A percentile compares a stretch with the other conserved stretches of the same genome.
These are phyloP conservation scores for Talaromyces wortmannii DNA, from an alignment of 495 filamentous ascomycete species.

Conservation along the genomic window DNA sequence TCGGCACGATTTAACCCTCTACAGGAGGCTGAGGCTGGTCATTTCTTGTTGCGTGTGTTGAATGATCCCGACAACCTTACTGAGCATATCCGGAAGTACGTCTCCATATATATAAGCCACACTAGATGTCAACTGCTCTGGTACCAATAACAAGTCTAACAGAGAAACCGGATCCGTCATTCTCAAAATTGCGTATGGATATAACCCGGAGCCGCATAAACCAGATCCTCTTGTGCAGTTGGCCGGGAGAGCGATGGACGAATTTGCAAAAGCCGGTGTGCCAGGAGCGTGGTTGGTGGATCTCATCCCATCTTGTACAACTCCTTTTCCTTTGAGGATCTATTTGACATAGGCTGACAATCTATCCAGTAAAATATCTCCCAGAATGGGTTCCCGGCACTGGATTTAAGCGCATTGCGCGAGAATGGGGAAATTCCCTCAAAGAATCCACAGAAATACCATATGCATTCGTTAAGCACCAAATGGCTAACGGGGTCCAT, in stretches of 20 bases:
- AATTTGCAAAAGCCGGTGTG: conserved; percentile 26
- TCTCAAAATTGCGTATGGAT: conserved; percentile 42
- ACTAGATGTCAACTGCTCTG: background rate
- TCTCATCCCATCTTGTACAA: conserved; percentile 20
- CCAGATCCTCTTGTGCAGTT: conserved; percentile 36
- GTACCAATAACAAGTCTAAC: background rate
- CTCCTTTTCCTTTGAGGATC: background rate
- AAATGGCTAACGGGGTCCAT: conserved; percentile 21
- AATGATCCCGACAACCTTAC: conserved; percentile 24
- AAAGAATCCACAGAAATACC: conserved; percentile 14
- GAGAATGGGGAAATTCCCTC: conserved; percentile 17
- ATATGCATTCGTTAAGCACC: conserved; percentile 31
- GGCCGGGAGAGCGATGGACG: conserved; percentile 24
- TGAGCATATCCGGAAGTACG: conserved; percentile 34
- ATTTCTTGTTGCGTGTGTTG: conserved; percentile 35
- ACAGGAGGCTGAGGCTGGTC: conserved; percentile 31
- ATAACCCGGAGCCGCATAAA: conserved; percentile 31
- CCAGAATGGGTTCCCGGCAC: conserved; percentile 45
- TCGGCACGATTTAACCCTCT: conserved; percentile 24
- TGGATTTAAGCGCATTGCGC: conserved; percentile 30
- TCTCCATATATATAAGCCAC: background rate
- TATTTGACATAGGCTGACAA: conserved; percentile 2
- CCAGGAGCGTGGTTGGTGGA: conserved; percentile 39
- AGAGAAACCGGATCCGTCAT: conserved; percentile 35
- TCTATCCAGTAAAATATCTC: conserved; percentile 23